Conservation (phyloP, 352 stramenopile species). For the Phytophthora podocarpi region DNA sequence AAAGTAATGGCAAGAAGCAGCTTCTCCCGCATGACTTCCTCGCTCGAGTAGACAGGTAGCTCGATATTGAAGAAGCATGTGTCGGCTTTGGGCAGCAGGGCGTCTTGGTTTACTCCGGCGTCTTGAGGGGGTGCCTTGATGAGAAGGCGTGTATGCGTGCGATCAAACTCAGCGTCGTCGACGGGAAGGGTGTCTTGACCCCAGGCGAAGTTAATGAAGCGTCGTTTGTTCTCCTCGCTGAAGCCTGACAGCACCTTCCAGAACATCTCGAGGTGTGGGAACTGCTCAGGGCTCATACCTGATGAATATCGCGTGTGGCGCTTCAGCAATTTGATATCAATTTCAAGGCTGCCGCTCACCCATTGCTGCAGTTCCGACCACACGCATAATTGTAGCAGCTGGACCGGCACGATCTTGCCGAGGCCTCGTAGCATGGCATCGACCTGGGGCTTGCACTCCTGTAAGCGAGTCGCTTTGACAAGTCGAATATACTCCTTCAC, state of each 20-base stretch:
- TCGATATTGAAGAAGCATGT: slow-evolving; percentile 91
- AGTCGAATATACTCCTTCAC: slow-evolving; percentile 74
- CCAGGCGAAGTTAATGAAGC: slow-evolving; percentile 89
- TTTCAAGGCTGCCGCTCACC: slow-evolving; percentile 78
- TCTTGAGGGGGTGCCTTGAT: slow-evolving; percentile 66
- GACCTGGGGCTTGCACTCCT: slow-evolving; percentile 79
- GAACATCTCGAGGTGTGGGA: slow-evolving; percentile 78
- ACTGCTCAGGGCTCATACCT: slow-evolving; percentile 74
- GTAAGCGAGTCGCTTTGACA: slow-evolving; percentile 62
- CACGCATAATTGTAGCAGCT: slow-evolving; percentile 75
- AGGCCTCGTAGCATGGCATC: slow-evolving; percentile 76
- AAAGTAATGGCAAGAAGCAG: slow-evolving; percentile 75
- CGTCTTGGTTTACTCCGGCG: slow-evolving; percentile 46
- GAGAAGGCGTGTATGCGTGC: slow-evolving; percentile 71
- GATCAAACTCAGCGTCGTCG: slow-evolving; percentile 82
- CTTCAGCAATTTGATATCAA: slow-evolving; percentile 78
- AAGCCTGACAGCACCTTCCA: slow-evolving; percentile 68
- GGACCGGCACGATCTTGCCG: slow-evolving; percentile 67
- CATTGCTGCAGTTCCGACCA: slow-evolving; percentile 83
- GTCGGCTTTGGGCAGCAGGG: slow-evolving; percentile 73
- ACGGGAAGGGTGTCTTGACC: slow-evolving; percentile 86
- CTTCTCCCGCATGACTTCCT: slow-evolving; percentile 73
- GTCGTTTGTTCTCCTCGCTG: slow-evolving; percentile 77
- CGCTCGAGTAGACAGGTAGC: slow-evolving; percentile 74
- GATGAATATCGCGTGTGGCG: slow-evolving; percentile 82